A percentile compares a stretch with the other conserved stretches of the same genome.
Evolutionary conservation across 768 basidiomycete species (phyloP).

Genomic region (Butyriboletus loyo): DNA sequence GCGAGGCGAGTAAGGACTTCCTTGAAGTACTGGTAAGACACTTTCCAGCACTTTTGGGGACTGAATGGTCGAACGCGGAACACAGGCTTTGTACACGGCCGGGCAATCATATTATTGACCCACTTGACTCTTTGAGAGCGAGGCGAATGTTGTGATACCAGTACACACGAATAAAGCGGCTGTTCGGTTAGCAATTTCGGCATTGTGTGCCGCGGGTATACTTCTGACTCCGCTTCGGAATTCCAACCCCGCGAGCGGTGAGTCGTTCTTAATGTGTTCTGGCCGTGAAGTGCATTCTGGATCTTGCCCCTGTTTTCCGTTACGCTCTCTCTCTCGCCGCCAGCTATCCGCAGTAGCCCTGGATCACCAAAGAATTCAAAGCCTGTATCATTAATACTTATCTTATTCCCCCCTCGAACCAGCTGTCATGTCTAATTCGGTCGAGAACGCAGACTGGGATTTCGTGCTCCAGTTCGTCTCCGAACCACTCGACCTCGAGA

Average conservation of each 20-base stretch:
- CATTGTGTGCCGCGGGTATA: constrained; percentile 8
- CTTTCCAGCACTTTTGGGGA: neutral
- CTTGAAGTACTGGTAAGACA: constrained; percentile 9
- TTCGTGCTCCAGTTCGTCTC: constrained; percentile 61
- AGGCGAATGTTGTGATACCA: no score
- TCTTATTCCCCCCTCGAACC: neutral
- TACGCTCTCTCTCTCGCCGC: neutral
- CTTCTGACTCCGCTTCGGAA: constrained; percentile 15
- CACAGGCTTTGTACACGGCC: neutral
- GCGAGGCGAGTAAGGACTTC: neutral
- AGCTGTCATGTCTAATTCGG: constrained; percentile 23
- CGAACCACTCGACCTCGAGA: constrained; percentile 39
- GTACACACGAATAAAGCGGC: no score
- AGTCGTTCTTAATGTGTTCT: constrained; percentile 6
- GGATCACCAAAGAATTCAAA: neutral
- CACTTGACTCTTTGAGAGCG: neutral
- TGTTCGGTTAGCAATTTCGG: constrained; percentile 5
- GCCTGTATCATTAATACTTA: neutral
- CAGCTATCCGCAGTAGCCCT: neutral
- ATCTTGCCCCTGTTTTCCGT: constrained; percentile 17
- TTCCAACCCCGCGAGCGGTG: constrained; percentile 13
- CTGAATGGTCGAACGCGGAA: neutral
- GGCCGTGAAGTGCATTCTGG: neutral
- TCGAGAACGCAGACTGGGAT: constrained; percentile 56
- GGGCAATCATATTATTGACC: neutral